Base-by-base conservation (phyloP, 345 rosid genomes). In the Luvunga scandens region DNA sequence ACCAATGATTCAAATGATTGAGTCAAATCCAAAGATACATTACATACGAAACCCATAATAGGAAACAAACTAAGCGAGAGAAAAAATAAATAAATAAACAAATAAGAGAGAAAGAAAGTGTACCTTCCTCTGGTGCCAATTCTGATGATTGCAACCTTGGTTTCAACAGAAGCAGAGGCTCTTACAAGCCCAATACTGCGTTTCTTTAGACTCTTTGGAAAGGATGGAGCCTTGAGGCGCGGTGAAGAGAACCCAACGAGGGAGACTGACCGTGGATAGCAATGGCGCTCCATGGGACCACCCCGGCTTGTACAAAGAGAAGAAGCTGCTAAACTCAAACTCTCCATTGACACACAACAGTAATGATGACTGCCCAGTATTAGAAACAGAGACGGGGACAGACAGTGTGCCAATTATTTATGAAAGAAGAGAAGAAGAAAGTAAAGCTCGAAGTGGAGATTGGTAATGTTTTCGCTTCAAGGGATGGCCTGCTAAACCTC, bases 101-200 rank as follows among this genome's bases (percentile, higher is more conserved):
- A 38, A 38, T 9, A 38, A 50, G 61, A 16, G 7, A 34, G 8
- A 10, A 36, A 68, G 63, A n/a, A 19, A 25, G 7, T 4, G 69
- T 69, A 95, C 99, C 99, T 95, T 87, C 99, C 99, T 78, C 99
- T 83, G 16, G 99, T 95, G 42, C 99, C 99, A 74, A 95, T 95
- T 88, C 94, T 85, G 66, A 95, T 79, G 39, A 90, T 84, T 39
- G 94, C 87, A 45, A 91, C 89, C 79, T 90, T 90, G 27, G 93
- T 85, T 81, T 90, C 93, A 73, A 88, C 90, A 76, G 93, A 86
- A 56, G 88, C 90, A 67, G 95, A 93, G 76, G 99, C 97, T 77
- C 83, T 89, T 0, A 77, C 74, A 33, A 88, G 67, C 56, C 75
- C 82, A 19, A 75, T 75, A 71, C 78, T 61, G 9, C 50, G 87